These are phyloP conservation scores for Elymus sibiricus DNA, from an alignment of 176 grass and related monocot species.

Conservation along the genomic window DNA sequence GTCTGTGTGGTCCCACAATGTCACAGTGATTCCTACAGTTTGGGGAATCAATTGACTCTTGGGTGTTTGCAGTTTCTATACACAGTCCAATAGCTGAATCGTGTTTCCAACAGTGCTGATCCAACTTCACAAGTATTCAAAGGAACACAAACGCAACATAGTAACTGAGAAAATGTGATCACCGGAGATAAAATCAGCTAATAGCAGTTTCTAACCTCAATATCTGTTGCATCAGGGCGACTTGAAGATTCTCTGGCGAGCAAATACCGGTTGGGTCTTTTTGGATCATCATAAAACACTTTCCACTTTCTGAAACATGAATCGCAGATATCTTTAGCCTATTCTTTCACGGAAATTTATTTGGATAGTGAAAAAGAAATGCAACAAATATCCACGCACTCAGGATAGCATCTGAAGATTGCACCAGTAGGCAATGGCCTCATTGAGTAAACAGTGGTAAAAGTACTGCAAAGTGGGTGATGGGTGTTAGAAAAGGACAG, in stretches of 20 bases:
- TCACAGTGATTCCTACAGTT: background rate
- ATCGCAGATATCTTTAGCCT: background rate
- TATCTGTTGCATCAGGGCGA: constrained; percentile 74
- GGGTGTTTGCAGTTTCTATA: background rate
- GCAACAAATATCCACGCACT: constrained; percentile 41
- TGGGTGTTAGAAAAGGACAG: background rate
- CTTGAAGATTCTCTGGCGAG: constrained; percentile 69
- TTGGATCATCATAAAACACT: constrained; percentile 87
- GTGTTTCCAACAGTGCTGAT: background rate
- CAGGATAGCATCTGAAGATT: constrained; percentile 89
- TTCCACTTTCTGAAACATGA: constrained; percentile 71
- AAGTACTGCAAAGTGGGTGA: constrained; percentile 57
- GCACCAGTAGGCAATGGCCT: constrained; percentile 85
- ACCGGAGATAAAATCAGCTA: background rate
- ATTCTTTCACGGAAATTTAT: background rate
- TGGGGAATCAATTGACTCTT: background rate
- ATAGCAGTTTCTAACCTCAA: constrained; percentile 52
- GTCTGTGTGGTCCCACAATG: background rate
- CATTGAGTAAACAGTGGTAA: constrained; percentile 95
- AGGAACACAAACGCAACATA: background rate
- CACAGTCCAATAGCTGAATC: background rate
- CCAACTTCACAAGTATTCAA: constrained; percentile 20
- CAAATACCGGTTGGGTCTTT: constrained; percentile 79
- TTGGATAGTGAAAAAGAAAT: background rate
- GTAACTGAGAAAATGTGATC: background rate